Evolutionary conservation across 768 basidiomycete species (phyloP), one percentile per base, ranked within the genome.

Genomic region (Lactarius quietus): DNA sequence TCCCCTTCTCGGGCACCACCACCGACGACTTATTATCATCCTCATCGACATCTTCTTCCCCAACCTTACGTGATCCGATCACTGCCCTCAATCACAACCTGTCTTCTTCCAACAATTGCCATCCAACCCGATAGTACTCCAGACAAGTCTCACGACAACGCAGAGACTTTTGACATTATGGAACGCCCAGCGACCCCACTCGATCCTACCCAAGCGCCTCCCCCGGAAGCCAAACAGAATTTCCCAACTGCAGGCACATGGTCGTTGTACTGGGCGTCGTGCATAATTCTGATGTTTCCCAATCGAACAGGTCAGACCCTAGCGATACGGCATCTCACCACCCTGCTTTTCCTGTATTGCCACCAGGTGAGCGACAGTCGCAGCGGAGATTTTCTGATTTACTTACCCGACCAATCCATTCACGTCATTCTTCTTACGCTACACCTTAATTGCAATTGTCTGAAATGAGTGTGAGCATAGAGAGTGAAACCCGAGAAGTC

Each of bases 201-300:
- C 67, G 56, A 61, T 14, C 74, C 33, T 70, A n/a, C n/a, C n/a
- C n/a, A n/a, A n/a, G n/a, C n/a, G n/a, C n/a, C n/a, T n/a, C n/a
- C n/a, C n/a, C n/a, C 69, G 15, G 48, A 62, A 29, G 54, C 61
- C 23, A 45, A 68, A 20, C 76, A 83, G 23, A 81, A 81, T 61
- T 89, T 89, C 72, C 88, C 88, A 39, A 85, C 88, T 0, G 86
- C 89, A 0, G 89, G 90, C 15, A 90, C 90, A 3, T 92, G 3
- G 90, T 92, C 29, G 88, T 92, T 39, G 90, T 92, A 0, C 90
- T 92, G 74, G 90, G 90, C 57, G 89, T 91, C 45, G 89, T 91
- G 1, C 89, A 91, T 68, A 90, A 89, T 1, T 86, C 87, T 4
- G 89, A 90, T 74, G 81, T 83, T 31, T 80, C 85, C 1, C 43